Evolutionary conservation across 768 basidiomycete genomes (phyloP).

Genomic region (Gymnopilus junonius): DNA sequence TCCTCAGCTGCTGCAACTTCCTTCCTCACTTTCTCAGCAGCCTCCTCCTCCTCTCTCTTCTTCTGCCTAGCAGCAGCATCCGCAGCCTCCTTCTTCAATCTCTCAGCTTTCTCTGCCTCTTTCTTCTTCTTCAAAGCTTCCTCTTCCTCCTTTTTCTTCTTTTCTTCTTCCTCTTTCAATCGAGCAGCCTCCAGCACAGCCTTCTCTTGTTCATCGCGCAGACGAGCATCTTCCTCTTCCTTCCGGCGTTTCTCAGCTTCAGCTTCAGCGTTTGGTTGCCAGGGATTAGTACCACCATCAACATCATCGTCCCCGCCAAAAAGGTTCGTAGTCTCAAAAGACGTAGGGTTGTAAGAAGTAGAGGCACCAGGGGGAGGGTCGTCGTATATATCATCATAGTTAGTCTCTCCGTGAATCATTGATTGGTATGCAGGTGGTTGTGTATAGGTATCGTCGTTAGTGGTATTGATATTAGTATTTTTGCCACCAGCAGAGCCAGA

Average conservation of each 20-base stretch:
- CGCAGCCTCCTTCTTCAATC: conserved; percentile 13
- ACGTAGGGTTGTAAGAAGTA: neutral
- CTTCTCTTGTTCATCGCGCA: neutral
- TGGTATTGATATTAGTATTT: too few relatives aligned
- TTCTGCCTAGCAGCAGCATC: neutral
- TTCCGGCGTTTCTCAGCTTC: too few relatives aligned
- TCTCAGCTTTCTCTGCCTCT: conserved; percentile 9
- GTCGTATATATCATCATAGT: conserved; percentile 3
- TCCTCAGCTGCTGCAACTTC: conserved; percentile 6
- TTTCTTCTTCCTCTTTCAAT: too few relatives aligned
- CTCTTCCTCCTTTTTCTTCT: neutral
- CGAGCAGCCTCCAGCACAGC: conserved; percentile 6
- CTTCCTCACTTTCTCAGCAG: conserved; percentile 1
- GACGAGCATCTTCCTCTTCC: too few relatives aligned
- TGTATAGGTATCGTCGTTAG: neutral
- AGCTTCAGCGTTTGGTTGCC: neutral
- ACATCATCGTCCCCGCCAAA: neutral
- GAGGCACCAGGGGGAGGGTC: neutral
- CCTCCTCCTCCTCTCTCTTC: conserved; percentile 3
- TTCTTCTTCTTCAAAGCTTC: neutral
- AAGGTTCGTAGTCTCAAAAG: neutral
- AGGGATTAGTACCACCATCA: neutral
- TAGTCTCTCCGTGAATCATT: conserved; percentile 15
- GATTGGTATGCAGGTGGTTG: conserved; percentile 23
- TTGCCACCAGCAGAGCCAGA: neutral